Evolutionary conservation across 2,329 filamentous ascomycete genomes (phyloP).

Genomic region (Xylariaceae sp.): DNA sequence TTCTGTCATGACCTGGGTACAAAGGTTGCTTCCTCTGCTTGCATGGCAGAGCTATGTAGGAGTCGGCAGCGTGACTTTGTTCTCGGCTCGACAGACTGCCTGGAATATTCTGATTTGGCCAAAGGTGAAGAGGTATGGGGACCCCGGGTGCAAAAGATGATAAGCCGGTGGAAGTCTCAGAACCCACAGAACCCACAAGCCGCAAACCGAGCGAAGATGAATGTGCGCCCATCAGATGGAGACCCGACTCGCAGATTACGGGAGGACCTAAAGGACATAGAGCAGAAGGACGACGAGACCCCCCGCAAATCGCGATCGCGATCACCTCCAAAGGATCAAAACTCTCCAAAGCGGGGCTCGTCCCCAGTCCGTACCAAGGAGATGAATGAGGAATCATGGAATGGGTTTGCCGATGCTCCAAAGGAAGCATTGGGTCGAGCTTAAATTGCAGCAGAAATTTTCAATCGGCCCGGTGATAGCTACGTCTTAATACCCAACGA

Average conservation of each 20-base stretch:
- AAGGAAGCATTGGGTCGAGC: background rate
- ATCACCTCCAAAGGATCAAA: slow-evolving; percentile 14
- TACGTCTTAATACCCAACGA: too few species aligned
- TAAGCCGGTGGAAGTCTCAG: slow-evolving; percentile 40
- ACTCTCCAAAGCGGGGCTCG: background rate
- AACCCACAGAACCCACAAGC: slow-evolving; percentile 4
- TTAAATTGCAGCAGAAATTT: too few species aligned
- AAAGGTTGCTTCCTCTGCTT: slow-evolving; percentile 74
- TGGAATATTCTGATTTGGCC: slow-evolving; percentile 75
- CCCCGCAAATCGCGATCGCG: background rate
- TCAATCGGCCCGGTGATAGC: too few species aligned
- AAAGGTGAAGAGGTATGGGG: slow-evolving; percentile 81
- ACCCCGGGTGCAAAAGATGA: slow-evolving; percentile 61
- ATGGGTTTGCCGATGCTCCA: slow-evolving; percentile 37
- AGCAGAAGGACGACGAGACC: background rate
- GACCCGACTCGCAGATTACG: background rate
- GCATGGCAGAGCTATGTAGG: slow-evolving; percentile 83
- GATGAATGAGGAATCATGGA: slow-evolving; percentile 37
- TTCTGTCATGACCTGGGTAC: slow-evolving; percentile 88
- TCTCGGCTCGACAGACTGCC: slow-evolving; percentile 65
- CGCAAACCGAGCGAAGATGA: slow-evolving; percentile 17
- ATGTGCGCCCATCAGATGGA: background rate
- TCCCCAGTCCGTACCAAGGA: slow-evolving; percentile 12
- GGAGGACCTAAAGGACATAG: background rate
- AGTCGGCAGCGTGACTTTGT: slow-evolving; percentile 79